These are phyloP conservation scores for Salix udensis DNA, from an alignment of 345 rosid species.

Conservation along the genomic window DNA sequence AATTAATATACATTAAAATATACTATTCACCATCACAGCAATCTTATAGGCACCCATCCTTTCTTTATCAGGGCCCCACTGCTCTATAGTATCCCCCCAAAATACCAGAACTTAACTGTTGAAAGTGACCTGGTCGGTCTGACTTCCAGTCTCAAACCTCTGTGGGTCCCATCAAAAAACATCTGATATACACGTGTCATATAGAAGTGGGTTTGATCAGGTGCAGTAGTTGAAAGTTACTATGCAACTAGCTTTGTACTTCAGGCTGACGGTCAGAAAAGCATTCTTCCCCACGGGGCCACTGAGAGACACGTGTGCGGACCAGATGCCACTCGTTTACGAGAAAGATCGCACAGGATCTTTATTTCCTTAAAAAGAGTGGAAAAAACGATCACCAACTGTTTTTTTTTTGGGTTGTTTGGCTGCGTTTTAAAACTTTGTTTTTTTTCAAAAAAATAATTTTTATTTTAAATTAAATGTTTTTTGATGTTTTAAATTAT, in stretches of 20 bases:
- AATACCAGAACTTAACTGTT: background rate
- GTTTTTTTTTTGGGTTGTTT: background rate
- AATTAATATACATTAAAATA: too few species aligned
- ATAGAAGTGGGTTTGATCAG: too few species aligned
- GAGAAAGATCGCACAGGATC: background rate
- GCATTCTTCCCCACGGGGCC: constrained; percentile 4
- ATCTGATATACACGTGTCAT: background rate
- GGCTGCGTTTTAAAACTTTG: too few species aligned
- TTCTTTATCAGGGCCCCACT: background rate
- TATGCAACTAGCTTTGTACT: background rate
- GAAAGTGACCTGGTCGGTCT: background rate
- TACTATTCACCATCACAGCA: background rate
- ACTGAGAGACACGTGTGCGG: constrained; percentile 12
- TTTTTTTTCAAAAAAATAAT: too few species aligned
- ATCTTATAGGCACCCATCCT: constrained; percentile 19
- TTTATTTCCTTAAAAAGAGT: background rate
- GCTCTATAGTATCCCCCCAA: background rate
- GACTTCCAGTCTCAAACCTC: background rate
- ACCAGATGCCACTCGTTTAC: background rate
- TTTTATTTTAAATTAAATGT: too few species aligned
- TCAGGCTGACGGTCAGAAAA: background rate
- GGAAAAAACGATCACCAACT: constrained; percentile 20
- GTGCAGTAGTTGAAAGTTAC: background rate
- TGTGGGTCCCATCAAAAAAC: background rate
- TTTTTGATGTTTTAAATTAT: too few species aligned